Conservation (phyloP, 208 protist genomes). For the Trypanosoma theileri region DNA sequence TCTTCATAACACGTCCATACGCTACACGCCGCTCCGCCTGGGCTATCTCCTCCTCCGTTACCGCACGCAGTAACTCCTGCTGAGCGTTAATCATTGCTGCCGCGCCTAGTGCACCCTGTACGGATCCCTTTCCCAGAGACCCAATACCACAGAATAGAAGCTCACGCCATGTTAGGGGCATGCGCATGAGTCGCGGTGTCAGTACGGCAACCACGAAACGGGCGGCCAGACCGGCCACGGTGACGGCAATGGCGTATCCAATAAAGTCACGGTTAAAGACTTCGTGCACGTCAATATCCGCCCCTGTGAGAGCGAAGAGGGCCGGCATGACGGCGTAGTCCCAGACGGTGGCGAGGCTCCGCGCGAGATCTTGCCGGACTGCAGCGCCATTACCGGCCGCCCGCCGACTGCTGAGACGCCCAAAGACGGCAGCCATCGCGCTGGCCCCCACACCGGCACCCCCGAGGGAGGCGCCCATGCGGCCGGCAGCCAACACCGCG, state of each 20-base stretch:
- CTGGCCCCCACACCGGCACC: conserved; percentile 41
- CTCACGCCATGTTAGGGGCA: conserved; percentile 44
- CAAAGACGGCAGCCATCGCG: conserved; percentile 42
- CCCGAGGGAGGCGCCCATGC: conserved; percentile 36
- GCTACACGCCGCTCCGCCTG: conserved; percentile 21
- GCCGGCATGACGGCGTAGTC: conserved; percentile 63
- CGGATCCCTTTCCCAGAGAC: conserved; percentile 56
- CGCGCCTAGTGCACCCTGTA: conserved; percentile 43
- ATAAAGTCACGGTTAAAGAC: conserved; percentile 46
- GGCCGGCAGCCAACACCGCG: conserved; percentile 30
- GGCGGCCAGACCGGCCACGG: conserved; percentile 44
- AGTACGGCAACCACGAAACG: conserved; percentile 42
- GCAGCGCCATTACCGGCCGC: conserved; percentile 36
- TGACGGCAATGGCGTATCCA: conserved; percentile 35
- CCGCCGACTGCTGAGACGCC: conserved; percentile 44
- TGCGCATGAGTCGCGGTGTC: conserved; percentile 33
- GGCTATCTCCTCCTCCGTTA: conserved; percentile 28
- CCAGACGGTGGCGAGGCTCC: conserved; percentile 46
- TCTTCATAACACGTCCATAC: conserved; percentile 47
- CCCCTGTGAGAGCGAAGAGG: conserved; percentile 51
- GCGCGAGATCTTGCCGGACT: conserved; percentile 44
- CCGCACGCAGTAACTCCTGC: conserved; percentile 25
- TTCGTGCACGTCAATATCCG: conserved; percentile 42
- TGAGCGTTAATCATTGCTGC: conserved; percentile 36
- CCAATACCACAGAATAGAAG: conserved; percentile 52